Base-by-base conservation (phyloP, 371 early-diverging fungal genomes). In the Lichtheimia hyalospora region DNA sequence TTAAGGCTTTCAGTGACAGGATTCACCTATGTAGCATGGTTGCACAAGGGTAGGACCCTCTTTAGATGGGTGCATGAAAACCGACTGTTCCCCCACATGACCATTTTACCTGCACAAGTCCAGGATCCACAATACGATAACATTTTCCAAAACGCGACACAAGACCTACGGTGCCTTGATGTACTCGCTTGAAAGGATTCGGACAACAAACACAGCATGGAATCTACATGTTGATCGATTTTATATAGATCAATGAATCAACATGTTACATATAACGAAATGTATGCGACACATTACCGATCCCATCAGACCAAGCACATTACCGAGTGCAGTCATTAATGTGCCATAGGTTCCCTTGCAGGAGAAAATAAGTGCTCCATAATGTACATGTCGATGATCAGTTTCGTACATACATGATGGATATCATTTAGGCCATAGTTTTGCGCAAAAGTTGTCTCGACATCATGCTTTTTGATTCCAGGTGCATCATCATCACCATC, bases 91-190 rank as follows among this genome's bases (percentile, higher is more conserved):
- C 0, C 10, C 34, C 10, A 1, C 5, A 34, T 8, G 34, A 34
- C 1, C 34, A 1, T 2, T 34, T 34, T 57, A 76, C 73, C n/a
- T 80, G 67, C 51, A 90, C 84, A 48, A 96, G 73, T 0, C 96
- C 96, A 0, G 96, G 95, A 75, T 95, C 95, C 4, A 91, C 92
- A 25, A 86, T 86, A 68, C 88, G 88, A 81, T 92, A 92, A 61
- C 84, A 93, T 53, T 89, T 84, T 14, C 96, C 96, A 60, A 93
- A 95, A 18, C 88, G 78, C 24, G 84, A 72, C 7, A 95, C 75
- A 14, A 95, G 63, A 5, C 92, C 96, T 52, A 94, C 90, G 24
- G 59, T 74, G 67, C 77, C 79, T 75, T 92, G 91, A 10, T 66
- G 65, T 12, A 94, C 79, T 24, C 75, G 70, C 58, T 86, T 86